Conservation (phyloP, 768 basidiomycete genomes). For the Serendipita vermifera region DNA sequence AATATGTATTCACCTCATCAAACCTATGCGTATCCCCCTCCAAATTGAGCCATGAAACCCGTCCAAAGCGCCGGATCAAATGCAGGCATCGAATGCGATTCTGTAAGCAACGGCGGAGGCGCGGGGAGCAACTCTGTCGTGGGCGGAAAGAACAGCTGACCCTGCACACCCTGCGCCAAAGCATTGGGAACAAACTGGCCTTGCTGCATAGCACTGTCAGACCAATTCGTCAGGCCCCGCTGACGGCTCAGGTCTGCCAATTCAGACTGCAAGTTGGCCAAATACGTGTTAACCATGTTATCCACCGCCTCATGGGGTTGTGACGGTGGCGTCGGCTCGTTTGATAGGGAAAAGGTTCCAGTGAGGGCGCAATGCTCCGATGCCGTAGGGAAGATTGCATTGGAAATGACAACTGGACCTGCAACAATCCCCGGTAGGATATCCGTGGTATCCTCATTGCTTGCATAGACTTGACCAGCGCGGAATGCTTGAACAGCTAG, state of each 20-base stretch:
- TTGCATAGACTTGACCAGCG: neutral
- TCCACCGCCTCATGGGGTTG: neutral
- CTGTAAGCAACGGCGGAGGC: neutral
- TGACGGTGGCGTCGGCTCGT: neutral
- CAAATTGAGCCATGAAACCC: constrained; percentile 2
- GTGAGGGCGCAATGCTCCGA: neutral
- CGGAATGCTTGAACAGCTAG: no score
- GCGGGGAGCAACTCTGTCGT: no score
- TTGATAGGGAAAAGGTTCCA: neutral
- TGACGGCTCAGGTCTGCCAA: neutral
- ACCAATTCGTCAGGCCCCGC: no score
- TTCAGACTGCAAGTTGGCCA: neutral
- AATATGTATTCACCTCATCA: constrained; percentile 7
- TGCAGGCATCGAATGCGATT: neutral
- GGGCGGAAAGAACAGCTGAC: no score
- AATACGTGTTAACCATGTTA: neutral
- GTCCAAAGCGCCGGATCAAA: neutral
- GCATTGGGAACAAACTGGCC: no score
- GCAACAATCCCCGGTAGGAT: neutral
- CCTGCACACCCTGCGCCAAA: no score
- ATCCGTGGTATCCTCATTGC: neutral
- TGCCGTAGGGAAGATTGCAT: neutral
- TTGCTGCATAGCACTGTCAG: no score
- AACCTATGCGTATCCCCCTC: neutral
- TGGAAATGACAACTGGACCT: neutral